Percentiles rank a stretch among this genome's conserved stretches.
phyloP scores from a whole-genome alignment of 768 basidiomycete species.

The Naganishia kalamii region DNA sequence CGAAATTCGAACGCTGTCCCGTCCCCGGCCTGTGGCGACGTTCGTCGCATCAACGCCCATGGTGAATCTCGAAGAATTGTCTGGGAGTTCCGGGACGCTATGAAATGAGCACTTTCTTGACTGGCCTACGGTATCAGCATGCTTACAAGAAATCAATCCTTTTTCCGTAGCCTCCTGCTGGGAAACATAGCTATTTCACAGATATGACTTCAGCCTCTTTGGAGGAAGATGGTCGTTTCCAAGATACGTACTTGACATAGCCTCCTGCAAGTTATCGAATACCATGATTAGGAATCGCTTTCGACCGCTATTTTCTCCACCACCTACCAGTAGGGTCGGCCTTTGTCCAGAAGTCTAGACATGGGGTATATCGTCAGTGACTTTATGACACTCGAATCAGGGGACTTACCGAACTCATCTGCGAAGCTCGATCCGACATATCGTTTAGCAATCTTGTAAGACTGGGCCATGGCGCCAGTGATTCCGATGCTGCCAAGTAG shows the following conservation, averaged over 20 bases:
- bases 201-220: too few species aligned
- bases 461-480: neutral
- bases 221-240: neutral
- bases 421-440: slow-evolving; percentile 39
- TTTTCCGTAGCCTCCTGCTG: slow-evolving; percentile 26
- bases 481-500: slow-evolving; percentile 3
- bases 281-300: neutral
- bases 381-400: neutral
- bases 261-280: neutral
- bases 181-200: slow-evolving; percentile 36
- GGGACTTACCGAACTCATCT: slow-evolving; percentile 33
- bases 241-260: slow-evolving; percentile 16
- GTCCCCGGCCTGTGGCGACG: slow-evolving; percentile 35
- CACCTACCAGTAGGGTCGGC: slow-evolving; percentile 37
- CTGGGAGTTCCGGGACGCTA: neutral
- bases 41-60: slow-evolving; percentile 39
- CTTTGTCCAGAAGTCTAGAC: slow-evolving; percentile 39
- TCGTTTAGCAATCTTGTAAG: slow-evolving; percentile 36
- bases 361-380: neutral
- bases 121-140: too few species aligned
- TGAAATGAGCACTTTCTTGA: neutral
- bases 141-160: slow-evolving; percentile 26
- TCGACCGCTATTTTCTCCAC: neutral
- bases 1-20: slow-evolving; percentile 40
- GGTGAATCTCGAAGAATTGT: slow-evolving; percentile 30